Conservation (phyloP, 2,329 filamentous ascomycete genomes). For the Alternaria sp. region DNA sequence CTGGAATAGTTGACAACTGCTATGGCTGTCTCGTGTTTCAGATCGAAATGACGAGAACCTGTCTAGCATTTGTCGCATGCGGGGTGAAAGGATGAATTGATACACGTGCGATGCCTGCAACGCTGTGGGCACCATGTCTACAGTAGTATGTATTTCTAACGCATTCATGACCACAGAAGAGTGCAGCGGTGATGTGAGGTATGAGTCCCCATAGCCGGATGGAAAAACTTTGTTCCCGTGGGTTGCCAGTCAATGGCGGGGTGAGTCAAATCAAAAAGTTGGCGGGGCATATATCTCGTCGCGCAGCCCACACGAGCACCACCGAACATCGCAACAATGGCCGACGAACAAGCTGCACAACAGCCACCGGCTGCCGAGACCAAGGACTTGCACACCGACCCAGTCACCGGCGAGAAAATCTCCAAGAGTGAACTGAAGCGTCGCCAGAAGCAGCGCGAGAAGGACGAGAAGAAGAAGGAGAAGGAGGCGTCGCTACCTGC, state of each 20-base stretch:
- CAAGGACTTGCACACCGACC: conserved; percentile 80
- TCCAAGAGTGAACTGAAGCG: conserved; percentile 76
- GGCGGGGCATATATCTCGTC: conserved; percentile 21
- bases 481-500: conserved; percentile 74
- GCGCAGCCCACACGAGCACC: conserved; percentile 25
- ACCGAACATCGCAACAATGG: conserved; percentile 36
- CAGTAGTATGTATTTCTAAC: not conserved
- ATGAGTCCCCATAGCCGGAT: not conserved
- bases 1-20: not conserved
- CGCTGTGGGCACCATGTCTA: not conserved
- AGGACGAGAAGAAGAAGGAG: conserved; percentile 88
- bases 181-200: not conserved
- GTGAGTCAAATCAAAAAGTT: conserved; percentile 32
- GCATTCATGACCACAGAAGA: not conserved
- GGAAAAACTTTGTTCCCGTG: conserved; percentile 21
- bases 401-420: conserved; percentile 86
- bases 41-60: not conserved
- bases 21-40: not conserved
- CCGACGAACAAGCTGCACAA: conserved; percentile 36
- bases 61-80: not conserved
- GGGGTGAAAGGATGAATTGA: not conserved
- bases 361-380: conserved; percentile 40
- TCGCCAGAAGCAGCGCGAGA: conserved; percentile 87
- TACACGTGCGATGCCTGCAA: not conserved
- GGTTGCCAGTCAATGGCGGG: conserved; percentile 18